A percentile compares a stretch with the other conserved stretches of the same genome.
Evolutionary conservation across 345 rosid genomes (phyloP).

Genomic region (Microthlaspi erraticum): DNA sequence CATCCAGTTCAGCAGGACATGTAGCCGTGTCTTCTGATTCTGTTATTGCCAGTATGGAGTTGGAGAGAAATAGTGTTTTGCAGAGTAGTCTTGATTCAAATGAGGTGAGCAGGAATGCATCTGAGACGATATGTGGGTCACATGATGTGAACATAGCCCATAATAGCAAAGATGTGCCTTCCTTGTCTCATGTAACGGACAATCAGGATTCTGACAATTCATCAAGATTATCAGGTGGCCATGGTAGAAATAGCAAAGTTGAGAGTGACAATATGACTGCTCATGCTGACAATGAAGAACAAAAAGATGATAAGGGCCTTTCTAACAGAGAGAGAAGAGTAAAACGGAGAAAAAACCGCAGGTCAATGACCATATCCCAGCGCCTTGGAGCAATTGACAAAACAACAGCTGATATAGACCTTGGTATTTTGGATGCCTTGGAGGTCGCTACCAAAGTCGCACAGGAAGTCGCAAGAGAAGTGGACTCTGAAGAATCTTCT

Average conservation of each 20-base stretch:
- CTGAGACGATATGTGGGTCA: constrained; percentile 45
- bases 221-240: constrained; percentile 50
- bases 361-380: constrained; percentile 41
- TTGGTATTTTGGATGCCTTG: constrained; percentile 86
- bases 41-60: constrained; percentile 46
- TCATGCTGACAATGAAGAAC: constrained; percentile 49
- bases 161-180: constrained; percentile 35
- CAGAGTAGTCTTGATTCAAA: constrained; percentile 52
- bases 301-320: constrained; percentile 49
- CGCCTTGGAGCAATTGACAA: constrained; percentile 52
- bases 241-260: constrained; percentile 42
- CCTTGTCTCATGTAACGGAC: constrained; percentile 40
- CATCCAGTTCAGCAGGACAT: constrained; percentile 54
- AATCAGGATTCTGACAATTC: constrained; percentile 49
- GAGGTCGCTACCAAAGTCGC: constrained; percentile 94
- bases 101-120: constrained; percentile 43
- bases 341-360: constrained; percentile 49
- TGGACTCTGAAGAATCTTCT: constrained; percentile 66
- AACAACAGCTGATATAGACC: constrained; percentile 65
- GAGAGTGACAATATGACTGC: constrained; percentile 40
- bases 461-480: constrained; percentile 90
- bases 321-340: constrained; percentile 46
- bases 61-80: constrained; percentile 32
- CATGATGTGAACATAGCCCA: constrained; percentile 35
- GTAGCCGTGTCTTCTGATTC: constrained; percentile 49